phyloP scores from a whole-genome alignment of 257 asterid genomes.

The Fraxinus anomala region DNA sequence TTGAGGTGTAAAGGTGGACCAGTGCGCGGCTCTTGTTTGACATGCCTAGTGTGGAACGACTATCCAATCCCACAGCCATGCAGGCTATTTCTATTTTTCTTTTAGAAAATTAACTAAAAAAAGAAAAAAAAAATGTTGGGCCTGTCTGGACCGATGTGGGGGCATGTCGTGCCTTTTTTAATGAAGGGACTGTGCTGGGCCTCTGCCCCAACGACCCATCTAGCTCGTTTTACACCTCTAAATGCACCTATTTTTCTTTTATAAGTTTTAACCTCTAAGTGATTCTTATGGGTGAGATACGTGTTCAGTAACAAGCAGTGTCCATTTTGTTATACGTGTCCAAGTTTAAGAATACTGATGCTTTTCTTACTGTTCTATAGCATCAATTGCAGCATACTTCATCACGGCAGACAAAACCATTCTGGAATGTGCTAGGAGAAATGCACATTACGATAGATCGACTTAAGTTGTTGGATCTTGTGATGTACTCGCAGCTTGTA shows the following conservation, averaged over 20 bases:
- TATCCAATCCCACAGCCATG: no score
- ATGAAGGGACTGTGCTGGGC: neutral
- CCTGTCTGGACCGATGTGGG: neutral
- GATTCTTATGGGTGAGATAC: no score
- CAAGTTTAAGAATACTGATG: neutral
- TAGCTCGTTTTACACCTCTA: neutral
- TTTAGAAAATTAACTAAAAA: neutral
- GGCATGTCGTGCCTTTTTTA: neutral
- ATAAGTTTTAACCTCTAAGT: no score
- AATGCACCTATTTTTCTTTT: neutral
- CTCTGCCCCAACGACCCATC: neutral
- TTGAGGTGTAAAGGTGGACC: neutral
- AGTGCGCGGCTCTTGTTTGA: no score
- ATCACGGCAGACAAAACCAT: slow-evolving; percentile 83
- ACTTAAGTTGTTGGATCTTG: slow-evolving; percentile 22
- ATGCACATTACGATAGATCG: slow-evolving; percentile 50
- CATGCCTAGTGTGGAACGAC: no score
- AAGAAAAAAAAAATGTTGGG: neutral
- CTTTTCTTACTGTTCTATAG: slow-evolving; percentile 32
- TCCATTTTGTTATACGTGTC: neutral
- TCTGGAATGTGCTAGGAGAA: slow-evolving; percentile 73
- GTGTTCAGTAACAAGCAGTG: no score
- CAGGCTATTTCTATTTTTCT: neutral
- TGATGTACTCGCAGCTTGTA: neutral
- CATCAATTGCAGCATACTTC: slow-evolving; percentile 83